phyloP scores from a whole-genome alignment of 306 rosid genomes.

The Lagenaria siceraria region DNA sequence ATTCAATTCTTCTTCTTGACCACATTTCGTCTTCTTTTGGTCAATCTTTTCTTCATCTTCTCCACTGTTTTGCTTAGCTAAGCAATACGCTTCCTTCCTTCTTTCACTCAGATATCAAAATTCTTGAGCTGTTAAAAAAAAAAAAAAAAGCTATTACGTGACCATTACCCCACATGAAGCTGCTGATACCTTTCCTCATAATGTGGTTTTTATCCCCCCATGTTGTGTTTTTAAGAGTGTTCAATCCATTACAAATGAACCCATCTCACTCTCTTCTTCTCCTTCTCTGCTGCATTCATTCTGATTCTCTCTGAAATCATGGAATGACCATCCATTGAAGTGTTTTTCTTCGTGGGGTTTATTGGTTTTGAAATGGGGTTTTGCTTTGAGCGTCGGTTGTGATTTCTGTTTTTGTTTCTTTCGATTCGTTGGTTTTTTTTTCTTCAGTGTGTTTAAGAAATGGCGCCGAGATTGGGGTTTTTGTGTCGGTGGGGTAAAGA shows the following conservation, averaged over 20 bases:
- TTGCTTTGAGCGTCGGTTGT: constrained; percentile 3
- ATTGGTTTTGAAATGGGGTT: constrained; percentile 17
- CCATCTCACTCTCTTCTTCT: constrained; percentile 15
- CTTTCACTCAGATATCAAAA: background rate
- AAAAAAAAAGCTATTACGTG: constrained; percentile 7
- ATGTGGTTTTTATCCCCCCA: constrained; percentile 35
- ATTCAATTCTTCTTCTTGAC: background rate
- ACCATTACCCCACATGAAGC: constrained; percentile 49
- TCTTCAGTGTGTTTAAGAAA: constrained; percentile 18
- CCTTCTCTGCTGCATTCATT: constrained; percentile 27
- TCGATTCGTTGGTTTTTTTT: background rate
- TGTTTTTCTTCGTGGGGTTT: constrained; percentile 9
- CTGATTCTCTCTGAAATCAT: constrained; percentile 14
- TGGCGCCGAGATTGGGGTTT: constrained; percentile 75
- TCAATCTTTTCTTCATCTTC: background rate
- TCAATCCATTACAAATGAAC: constrained; percentile 18
- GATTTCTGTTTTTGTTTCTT: background rate
- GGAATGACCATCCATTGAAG: constrained; percentile 20
- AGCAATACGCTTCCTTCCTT: background rate
- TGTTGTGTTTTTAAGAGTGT: constrained; percentile 27
- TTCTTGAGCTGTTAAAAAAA: background rate
- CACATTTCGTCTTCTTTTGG: background rate
- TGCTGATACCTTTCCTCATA: constrained; percentile 79
- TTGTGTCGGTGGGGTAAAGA: constrained; percentile 55
- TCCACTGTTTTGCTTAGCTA: background rate